A percentile compares a stretch with the other conserved stretches of the same genome.
These are phyloP conservation scores for Datisca glomerata DNA, from an alignment of 306 rosid genomes.

Conservation along the genomic window DNA sequence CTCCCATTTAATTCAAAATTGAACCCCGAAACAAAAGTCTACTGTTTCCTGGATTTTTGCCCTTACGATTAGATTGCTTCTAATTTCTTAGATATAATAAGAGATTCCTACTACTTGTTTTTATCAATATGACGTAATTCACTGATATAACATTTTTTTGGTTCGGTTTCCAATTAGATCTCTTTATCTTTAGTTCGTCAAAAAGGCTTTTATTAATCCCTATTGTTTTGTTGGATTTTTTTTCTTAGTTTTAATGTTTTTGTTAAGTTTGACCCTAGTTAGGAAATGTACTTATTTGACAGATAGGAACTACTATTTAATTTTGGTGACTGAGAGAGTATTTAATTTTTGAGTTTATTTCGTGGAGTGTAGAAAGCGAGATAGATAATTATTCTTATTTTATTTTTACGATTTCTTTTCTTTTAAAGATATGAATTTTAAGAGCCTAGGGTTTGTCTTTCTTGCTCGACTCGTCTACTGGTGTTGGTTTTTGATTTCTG, in stretches of 20 bases:
- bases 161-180: slow-evolving; percentile 7
- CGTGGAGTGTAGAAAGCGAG: slow-evolving; percentile 12
- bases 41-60: slow-evolving; percentile 9
- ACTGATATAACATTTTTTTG: slow-evolving; percentile 1
- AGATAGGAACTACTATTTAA: slow-evolving; percentile 13
- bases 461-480: slow-evolving; percentile 18
- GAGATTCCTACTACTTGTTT: slow-evolving; percentile 6
- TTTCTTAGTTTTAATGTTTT: slow-evolving; percentile 4
- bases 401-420: slow-evolving; percentile 4
- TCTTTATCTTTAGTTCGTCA: slow-evolving; percentile 4
- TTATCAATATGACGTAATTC: neutral
- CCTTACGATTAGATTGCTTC: slow-evolving; percentile 4
- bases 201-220: neutral
- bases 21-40: slow-evolving; percentile 1
- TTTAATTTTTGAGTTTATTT: slow-evolving; percentile 13
- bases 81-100: neutral
- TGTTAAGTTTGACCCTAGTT: slow-evolving; percentile 2
- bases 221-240: neutral
- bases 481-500: slow-evolving; percentile 22
- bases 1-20: slow-evolving; percentile 4
- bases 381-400: slow-evolving; percentile 12
- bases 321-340: slow-evolving; percentile 11
- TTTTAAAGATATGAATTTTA: slow-evolving; percentile 24
- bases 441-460: slow-evolving; percentile 45
- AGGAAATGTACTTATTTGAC: slow-evolving; percentile 4